These are phyloP conservation scores for Avena eriantha DNA, from an alignment of 176 grass and related monocot species.

Conservation along the genomic window DNA sequence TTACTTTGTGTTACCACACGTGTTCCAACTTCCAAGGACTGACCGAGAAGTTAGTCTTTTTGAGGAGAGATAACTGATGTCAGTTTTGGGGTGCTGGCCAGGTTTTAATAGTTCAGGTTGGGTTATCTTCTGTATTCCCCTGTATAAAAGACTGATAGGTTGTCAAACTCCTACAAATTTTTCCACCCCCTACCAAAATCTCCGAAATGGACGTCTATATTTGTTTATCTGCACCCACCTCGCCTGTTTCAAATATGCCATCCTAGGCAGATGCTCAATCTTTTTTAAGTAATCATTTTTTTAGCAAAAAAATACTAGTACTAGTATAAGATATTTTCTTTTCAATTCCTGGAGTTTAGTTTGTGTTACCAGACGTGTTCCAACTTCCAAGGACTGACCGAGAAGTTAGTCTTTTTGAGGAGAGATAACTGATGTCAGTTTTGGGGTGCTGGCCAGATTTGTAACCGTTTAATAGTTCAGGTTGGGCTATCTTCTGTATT, in stretches of 20 bases:
- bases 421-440: slow-evolving; percentile 27
- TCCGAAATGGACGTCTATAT: slow-evolving; percentile 44
- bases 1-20: too few species aligned
- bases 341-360: not conserved
- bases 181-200: slow-evolving; percentile 24
- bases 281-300: too few species aligned
- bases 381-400: not conserved
- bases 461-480: slow-evolving; percentile 1
- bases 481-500: slow-evolving; percentile 12
- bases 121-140: too few species aligned
- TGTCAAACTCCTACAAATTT: too few species aligned
- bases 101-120: not conserved
- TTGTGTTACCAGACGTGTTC: not conserved
- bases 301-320: too few species aligned
- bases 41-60: too few species aligned
- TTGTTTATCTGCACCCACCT: slow-evolving; percentile 28
- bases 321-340: too few species aligned
- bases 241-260: slow-evolving; percentile 10
- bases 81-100: not conserved
- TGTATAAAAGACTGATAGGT: too few species aligned
- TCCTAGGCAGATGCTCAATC: too few species aligned
- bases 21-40: too few species aligned
- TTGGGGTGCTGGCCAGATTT: slow-evolving; percentile 5
- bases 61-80: too few species aligned
- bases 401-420: not conserved